Evolutionary conservation across 441 rosid species (phyloP).

Genomic region (Biscutella auriculata): DNA sequence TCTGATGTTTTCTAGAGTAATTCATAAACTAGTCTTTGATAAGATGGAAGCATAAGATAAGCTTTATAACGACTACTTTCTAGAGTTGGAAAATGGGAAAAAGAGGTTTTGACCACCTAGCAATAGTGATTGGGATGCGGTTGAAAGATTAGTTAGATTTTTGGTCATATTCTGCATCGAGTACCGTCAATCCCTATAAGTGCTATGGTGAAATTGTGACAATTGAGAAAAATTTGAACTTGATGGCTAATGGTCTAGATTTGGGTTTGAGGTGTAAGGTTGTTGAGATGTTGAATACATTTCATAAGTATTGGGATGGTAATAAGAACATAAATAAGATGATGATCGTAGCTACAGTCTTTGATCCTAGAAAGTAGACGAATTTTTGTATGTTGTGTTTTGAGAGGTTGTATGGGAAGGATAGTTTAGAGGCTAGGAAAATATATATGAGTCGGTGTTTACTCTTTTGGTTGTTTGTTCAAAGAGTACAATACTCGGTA

Average conservation of each 20-base stretch:
- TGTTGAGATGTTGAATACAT: background rate
- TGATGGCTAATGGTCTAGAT: background rate
- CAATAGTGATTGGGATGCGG: background rate
- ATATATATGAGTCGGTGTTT: background rate
- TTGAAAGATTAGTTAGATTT: background rate
- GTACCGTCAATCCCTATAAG: background rate
- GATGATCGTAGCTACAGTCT: background rate
- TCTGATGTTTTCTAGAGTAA: background rate
- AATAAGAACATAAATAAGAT: background rate
- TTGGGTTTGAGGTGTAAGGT: background rate
- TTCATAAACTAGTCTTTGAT: background rate
- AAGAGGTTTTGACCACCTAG: background rate
- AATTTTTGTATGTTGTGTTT: background rate
- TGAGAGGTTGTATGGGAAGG: background rate
- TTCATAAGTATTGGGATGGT: background rate
- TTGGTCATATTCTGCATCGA: background rate
- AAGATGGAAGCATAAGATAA: background rate
- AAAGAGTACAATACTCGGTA: background rate
- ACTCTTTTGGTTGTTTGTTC: background rate
- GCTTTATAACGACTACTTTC: background rate
- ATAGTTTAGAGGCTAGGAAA: background rate
- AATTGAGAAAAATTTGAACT: background rate
- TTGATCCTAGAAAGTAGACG: background rate
- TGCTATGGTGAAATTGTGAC: background rate
- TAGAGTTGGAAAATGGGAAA: background rate